These are phyloP conservation scores for Nyctanthes arbortristis DNA, from an alignment of 257 asterid species.

Conservation along the genomic window DNA sequence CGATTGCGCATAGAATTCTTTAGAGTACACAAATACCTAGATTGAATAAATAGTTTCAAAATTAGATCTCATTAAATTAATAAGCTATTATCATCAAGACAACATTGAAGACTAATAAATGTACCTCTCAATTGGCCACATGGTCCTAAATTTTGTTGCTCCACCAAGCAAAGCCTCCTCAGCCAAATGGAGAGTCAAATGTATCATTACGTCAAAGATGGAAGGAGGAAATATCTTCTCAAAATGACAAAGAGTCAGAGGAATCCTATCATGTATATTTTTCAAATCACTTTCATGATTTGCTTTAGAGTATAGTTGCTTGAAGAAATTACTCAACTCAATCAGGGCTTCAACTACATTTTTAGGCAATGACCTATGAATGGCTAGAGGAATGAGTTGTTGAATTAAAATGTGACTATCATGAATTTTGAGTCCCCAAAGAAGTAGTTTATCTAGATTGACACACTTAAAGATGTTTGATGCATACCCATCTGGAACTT, in stretches of 20 bases:
- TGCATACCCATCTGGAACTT: constrained; percentile 10
- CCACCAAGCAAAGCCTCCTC: too few species aligned
- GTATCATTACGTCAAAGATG: constrained; percentile 9
- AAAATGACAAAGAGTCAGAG: too few species aligned
- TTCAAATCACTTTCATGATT: neutral
- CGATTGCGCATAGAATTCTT: too few species aligned
- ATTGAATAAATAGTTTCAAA: too few species aligned
- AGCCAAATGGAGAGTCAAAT: neutral
- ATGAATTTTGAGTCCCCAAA: neutral
- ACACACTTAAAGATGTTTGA: constrained; percentile 4
- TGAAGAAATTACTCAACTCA: neutral
- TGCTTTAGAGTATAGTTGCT: neutral
- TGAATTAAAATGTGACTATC: constrained; percentile 3
- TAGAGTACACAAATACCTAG: too few species aligned
- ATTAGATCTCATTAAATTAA: too few species aligned
- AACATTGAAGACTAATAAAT: too few species aligned
- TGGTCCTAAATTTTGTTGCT: too few species aligned
- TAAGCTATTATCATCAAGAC: too few species aligned
- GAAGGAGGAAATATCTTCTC: constrained; percentile 7
- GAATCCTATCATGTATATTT: neutral
- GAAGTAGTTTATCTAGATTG: neutral
- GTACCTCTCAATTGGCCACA: too few species aligned
- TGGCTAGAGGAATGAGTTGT: too few species aligned
- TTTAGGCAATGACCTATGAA: neutral
- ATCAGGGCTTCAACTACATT: neutral